Conservation (phyloP, 1,284 basidiomycete species). For the Pyrrhoderma noxium region DNA sequence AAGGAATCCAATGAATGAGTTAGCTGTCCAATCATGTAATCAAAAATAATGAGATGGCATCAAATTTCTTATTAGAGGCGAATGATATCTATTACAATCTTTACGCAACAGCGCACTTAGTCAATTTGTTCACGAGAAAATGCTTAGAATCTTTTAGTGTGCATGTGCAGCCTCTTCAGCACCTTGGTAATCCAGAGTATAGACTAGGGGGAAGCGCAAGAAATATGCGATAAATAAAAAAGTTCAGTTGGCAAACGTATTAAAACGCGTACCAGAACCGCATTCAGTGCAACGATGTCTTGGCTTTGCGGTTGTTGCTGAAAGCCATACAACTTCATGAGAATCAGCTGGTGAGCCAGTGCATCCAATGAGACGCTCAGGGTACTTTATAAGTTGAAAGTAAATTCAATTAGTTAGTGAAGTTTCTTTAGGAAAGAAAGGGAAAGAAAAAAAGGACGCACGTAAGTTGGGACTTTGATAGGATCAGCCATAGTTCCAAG, state of each 20-base stretch:
- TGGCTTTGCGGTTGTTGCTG: constrained; percentile 53
- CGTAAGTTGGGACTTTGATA: constrained; percentile 82
- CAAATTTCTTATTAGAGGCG: no score
- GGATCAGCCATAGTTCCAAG: constrained; percentile 87
- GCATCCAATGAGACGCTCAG: constrained; percentile 81
- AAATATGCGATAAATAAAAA: neutral
- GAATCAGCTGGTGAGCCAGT: constrained; percentile 89
- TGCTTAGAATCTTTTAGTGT: constrained; percentile 10
- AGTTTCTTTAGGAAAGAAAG: no score
- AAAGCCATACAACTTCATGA: constrained; percentile 85
- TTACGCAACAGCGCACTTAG: neutral
- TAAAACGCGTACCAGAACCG: constrained; percentile 61
- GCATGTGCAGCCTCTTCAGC: constrained; percentile 12
- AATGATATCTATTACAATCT: neutral
- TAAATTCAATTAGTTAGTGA: neutral
- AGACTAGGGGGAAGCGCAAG: constrained; percentile 3
- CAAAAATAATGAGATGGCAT: no score
- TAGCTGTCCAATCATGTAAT: no score
- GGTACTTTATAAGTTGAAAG: constrained; percentile 49
- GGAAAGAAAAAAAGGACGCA: constrained; percentile 38
- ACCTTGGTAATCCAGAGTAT: constrained; percentile 17
- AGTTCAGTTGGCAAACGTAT: neutral
- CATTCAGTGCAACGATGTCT: constrained; percentile 83
- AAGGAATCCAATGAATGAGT: no score
- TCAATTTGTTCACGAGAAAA: neutral